Percentiles rank a stretch among this genome's conserved stretches.
These are phyloP conservation scores for Heliocybe sulcata DNA, from an alignment of 1,284 basidiomycete genomes.

Conservation along the genomic window DNA sequence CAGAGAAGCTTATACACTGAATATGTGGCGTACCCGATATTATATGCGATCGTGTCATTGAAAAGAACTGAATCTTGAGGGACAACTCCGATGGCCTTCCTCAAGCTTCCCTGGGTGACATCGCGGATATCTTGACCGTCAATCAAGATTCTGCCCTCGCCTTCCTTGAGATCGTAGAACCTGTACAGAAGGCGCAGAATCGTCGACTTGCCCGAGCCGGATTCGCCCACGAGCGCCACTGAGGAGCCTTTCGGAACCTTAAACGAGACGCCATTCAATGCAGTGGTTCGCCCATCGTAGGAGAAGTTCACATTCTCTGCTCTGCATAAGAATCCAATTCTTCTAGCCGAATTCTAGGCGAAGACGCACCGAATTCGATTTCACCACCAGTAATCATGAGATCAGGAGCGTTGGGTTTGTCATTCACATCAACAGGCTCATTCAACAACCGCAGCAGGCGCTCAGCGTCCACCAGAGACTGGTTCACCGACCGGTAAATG, in stretches of 20 bases:
- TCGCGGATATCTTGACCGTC: slow-evolving; percentile 84
- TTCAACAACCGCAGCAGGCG: slow-evolving; percentile 67
- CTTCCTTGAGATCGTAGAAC: slow-evolving; percentile 81
- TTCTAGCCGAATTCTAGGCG: slow-evolving; percentile 2
- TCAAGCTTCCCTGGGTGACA: slow-evolving; percentile 74
- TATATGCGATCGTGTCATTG: slow-evolving; percentile 74
- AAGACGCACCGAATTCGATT: slow-evolving; percentile 75
- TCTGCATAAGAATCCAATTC: not conserved
- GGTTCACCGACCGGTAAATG: slow-evolving; percentile 68
- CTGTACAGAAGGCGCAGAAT: slow-evolving; percentile 80
- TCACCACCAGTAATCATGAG: slow-evolving; percentile 69
- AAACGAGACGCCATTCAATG: slow-evolving; percentile 77
- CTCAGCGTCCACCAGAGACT: slow-evolving; percentile 76
- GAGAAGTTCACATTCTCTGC: slow-evolving; percentile 76
- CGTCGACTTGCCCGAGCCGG: slow-evolving; percentile 78
- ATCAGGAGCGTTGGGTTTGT: slow-evolving; percentile 69
- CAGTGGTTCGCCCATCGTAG: slow-evolving; percentile 72
- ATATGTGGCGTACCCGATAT: slow-evolving; percentile 52
- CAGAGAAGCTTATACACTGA: not conserved
- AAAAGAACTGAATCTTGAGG: slow-evolving; percentile 82
- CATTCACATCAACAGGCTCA: slow-evolving; percentile 77
- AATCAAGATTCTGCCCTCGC: slow-evolving; percentile 67
- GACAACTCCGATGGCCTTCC: slow-evolving; percentile 77
- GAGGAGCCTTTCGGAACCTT: slow-evolving; percentile 74
- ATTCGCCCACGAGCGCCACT: slow-evolving; percentile 79